These are phyloP conservation scores for Rauvolfia tetraphylla DNA, from an alignment of 257 asterid species.

Conservation along the genomic window DNA sequence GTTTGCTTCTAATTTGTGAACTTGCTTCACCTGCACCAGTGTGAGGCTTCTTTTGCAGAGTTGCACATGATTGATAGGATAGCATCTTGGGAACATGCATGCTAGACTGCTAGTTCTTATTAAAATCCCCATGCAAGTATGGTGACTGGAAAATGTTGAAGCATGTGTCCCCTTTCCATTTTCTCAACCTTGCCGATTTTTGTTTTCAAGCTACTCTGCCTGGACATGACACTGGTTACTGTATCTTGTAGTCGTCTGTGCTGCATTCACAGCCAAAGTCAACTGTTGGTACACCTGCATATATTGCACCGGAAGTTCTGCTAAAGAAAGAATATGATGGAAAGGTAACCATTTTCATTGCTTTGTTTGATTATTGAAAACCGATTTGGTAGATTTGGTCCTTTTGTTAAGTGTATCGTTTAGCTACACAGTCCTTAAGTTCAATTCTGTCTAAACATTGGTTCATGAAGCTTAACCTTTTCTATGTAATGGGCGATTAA, in stretches of 20 bases:
- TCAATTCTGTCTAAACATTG: not conserved
- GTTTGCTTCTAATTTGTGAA: not conserved
- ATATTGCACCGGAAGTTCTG: conserved; percentile 95
- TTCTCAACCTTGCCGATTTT: not conserved
- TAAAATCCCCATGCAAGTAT: not conserved
- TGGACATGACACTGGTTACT: conserved; percentile 4
- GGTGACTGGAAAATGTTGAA: conserved; percentile 2
- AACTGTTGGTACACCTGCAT: conserved; percentile 99
- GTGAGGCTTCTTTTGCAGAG: not conserved
- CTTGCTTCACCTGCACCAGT: not conserved
- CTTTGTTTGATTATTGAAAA: not conserved
- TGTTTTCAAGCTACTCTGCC: conserved; percentile 8
- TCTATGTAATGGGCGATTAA: not conserved
- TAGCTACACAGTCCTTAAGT: not conserved
- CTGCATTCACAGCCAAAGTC: conserved; percentile 99
- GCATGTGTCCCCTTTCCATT: not conserved
- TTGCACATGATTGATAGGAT: not conserved
- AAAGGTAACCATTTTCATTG: conserved; percentile 46
- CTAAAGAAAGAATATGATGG: conserved; percentile 97
- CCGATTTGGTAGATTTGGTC: not conserved
- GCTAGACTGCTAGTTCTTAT: not conserved
- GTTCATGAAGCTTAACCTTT: not conserved
- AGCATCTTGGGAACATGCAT: not conserved
- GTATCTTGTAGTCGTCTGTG: conserved; percentile 73
- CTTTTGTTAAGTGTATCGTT: not conserved